These are phyloP conservation scores for Prunus davidiana DNA, from an alignment of 306 rosid genomes.

Conservation along the genomic window DNA sequence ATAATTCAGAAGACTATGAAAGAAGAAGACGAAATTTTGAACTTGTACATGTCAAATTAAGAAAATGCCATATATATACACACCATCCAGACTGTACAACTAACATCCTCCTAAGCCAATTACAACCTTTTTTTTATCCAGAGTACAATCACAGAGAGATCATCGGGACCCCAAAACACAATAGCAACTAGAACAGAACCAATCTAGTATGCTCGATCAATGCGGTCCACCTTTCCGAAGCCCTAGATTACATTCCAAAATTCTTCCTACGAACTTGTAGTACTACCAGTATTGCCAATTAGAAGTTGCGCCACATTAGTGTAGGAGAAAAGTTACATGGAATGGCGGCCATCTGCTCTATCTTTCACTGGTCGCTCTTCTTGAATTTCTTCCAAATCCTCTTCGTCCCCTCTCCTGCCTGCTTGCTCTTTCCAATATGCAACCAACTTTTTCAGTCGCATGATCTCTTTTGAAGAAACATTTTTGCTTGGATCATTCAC, in stretches of 20 bases:
- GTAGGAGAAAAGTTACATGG: constrained; percentile 40
- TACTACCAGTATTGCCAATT: background rate
- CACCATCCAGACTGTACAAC: constrained; percentile 8
- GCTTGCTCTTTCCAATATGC: constrained; percentile 96
- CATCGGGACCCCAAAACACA: background rate
- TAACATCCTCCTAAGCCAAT: constrained; percentile 4
- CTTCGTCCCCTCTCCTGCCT: constrained; percentile 73
- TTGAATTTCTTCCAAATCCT: constrained; percentile 81
- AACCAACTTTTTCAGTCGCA: constrained; percentile 69
- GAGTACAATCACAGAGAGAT: background rate
- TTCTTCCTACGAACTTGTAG: constrained; percentile 7
- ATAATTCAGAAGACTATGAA: too few relatives aligned
- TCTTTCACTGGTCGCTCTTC: constrained; percentile 63
- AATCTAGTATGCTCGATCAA: background rate
- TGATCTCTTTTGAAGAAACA: constrained; percentile 80
- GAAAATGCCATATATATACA: background rate
- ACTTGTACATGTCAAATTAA: background rate
- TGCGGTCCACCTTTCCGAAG: background rate
- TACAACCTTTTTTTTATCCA: background rate
- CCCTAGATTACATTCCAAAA: constrained; percentile 5
- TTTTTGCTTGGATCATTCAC: constrained; percentile 93
- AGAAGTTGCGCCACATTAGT: background rate
- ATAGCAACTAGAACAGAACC: background rate
- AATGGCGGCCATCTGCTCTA: constrained; percentile 56
- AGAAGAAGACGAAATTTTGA: background rate